Evolutionary conservation across 208 protist genomes (phyloP), one percentile per base, ranked within the genome.

Genomic region (Leptomonas seymouri): DNA sequence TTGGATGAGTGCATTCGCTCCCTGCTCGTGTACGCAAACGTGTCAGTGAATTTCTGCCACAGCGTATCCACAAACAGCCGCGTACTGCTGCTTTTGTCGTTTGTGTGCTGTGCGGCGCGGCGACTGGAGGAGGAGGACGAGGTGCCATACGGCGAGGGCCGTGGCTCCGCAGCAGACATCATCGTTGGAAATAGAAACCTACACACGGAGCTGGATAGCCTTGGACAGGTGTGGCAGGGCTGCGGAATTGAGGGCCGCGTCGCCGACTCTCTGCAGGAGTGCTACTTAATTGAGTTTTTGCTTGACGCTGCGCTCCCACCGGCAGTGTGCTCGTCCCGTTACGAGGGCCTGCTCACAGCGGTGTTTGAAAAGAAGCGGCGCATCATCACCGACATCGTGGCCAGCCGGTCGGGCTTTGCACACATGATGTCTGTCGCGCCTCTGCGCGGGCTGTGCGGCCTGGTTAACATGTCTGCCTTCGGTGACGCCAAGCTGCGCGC

Each of bases 231-330:
- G 20, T 82, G 78, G 80, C 66, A 65, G 5, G 51, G 53, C 28
- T 89, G 83, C 50, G 84, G 84, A 5, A 74, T 93, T 31, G 74
- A 73, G 27, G 82, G 76, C 15, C 78, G 74, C 25, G 56, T 89
- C 8, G 64, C 56, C 12, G 83, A 84, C 27, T 46, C 71, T 7
- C 69, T 93, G 74, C 78, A 78, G 39, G 83, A 90, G 55, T 90
- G 86, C 62, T 97, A 94, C 61, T 71, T 92, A 54, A 66, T 84
- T 15, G 89, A 97, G 67, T 95, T 93, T 45, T 73, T 97, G 18
- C 76, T 97, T n/a, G 92, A 97, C 69, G 86, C 74, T n/a, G 89
- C 87, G 9, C 79, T 97, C 9, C 92, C 92, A 14, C 92, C 92
- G 4, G 78, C 92, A 15, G 92, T 97, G 42, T 97, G 92, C 73